A percentile compares a stretch with the other conserved stretches of the same genome.
phyloP scores from a whole-genome alignment of 78 protist species.

The Dictyostelium brefeldianum region DNA sequence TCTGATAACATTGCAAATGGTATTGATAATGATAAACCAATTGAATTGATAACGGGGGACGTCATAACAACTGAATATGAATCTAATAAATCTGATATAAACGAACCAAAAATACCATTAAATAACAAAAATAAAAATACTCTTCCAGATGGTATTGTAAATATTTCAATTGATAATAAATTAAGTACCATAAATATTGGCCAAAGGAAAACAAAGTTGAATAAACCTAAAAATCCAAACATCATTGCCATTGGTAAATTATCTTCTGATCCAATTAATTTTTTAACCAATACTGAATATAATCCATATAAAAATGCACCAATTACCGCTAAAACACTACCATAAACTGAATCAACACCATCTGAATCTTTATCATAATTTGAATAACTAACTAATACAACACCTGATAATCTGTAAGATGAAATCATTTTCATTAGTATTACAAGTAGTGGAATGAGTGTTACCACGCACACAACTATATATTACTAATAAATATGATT shows the following conservation, averaged over 20 bases:
- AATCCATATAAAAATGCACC: conserved; percentile 71
- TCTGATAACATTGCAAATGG: conserved; percentile 76
- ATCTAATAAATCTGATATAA: conserved; percentile 59
- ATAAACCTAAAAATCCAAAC: conserved; percentile 67
- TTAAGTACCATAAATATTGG: conserved; percentile 50
- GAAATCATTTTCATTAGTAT: too few relatives aligned
- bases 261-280: conserved; percentile 40
- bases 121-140: conserved; percentile 28
- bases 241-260: conserved; percentile 71
- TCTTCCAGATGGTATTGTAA: conserved; percentile 20
- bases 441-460: background rate
- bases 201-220: conserved; percentile 51
- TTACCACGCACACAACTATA: too few relatives aligned
- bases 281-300: conserved; percentile 55
- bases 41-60: conserved; percentile 44
- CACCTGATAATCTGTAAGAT: conserved; percentile 36
- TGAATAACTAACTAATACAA: conserved; percentile 74
- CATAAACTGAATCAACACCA: conserved; percentile 47
- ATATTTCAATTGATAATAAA: conserved; percentile 16
- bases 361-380: conserved; percentile 1
- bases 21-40: conserved; percentile 63
- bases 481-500: too few relatives aligned
- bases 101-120: conserved; percentile 76
- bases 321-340: conserved; percentile 38
- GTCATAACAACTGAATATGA: conserved; percentile 68